phyloP scores from a whole-genome alignment of 2,329 filamentous ascomycete species.

The Fusarium chaquense region DNA sequence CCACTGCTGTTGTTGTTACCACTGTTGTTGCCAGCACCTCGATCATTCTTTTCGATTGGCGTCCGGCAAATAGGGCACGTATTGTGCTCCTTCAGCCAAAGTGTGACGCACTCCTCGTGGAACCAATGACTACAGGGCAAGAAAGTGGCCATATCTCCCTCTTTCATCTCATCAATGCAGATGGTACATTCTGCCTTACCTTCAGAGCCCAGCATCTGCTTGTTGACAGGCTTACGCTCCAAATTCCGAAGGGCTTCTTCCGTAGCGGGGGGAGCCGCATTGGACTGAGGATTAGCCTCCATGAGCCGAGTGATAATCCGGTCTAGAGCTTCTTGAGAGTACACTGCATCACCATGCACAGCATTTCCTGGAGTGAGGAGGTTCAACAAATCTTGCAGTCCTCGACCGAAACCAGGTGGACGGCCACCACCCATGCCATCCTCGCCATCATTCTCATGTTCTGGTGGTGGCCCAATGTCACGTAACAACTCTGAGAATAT shows the following conservation, averaged over 20 bases:
- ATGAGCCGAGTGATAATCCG: slow-evolving; percentile 88
- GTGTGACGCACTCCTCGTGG: slow-evolving; percentile 81
- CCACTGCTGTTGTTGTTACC: slow-evolving; percentile 17
- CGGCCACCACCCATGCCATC: slow-evolving; percentile 33
- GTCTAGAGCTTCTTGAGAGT: slow-evolving; percentile 90
- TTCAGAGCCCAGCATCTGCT: slow-evolving; percentile 74
- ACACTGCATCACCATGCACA: slow-evolving; percentile 82
- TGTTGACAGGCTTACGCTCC: slow-evolving; percentile 76
- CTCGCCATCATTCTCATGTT: slow-evolving; percentile 36
- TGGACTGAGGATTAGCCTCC: slow-evolving; percentile 81
- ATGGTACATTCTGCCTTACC: slow-evolving; percentile 90
- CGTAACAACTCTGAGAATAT: slow-evolving; percentile 62
- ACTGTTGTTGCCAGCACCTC: slow-evolving; percentile 30
- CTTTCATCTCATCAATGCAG: slow-evolving; percentile 86
- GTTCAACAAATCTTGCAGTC: slow-evolving; percentile 66
- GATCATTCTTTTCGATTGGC: slow-evolving; percentile 60
- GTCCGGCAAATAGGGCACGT: slow-evolving; percentile 88
- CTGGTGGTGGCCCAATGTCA: slow-evolving; percentile 52
- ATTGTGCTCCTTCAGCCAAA: slow-evolving; percentile 91
- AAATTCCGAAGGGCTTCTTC: slow-evolving; percentile 79
- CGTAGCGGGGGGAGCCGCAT: slow-evolving; percentile 85
- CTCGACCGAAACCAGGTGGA: slow-evolving; percentile 47
- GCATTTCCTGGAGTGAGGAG: slow-evolving; percentile 66
- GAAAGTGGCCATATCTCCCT: slow-evolving; percentile 79
- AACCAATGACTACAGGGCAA: slow-evolving; percentile 96